Base-by-base conservation (phyloP, 176 grass and related monocot species). In the Alloteropsis semialata region DNA sequence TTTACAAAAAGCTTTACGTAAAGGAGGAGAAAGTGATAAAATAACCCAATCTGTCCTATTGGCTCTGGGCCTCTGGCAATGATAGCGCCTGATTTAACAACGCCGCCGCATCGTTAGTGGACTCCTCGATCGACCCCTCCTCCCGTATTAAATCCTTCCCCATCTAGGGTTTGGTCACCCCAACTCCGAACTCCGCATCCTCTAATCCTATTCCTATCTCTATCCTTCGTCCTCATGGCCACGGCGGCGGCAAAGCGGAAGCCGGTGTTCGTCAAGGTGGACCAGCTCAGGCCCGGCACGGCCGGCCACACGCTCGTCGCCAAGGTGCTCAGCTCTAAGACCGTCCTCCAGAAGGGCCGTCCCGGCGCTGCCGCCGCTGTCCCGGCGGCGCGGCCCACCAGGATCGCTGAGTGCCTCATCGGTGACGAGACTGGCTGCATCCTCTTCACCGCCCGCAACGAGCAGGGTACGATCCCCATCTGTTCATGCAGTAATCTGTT, bases 361-460 rank as follows among this genome's bases (percentile, higher is more conserved):
- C 76, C 72, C 44, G 71, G 33, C 50, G 82, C 85, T 10, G 85
- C 78, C 77, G 55, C 72, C 65, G 55, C 73, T 12, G 74, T 65
- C 43, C 74, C 86, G 1, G 86, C 57, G 33, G 74, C 76, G 6
- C 75, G 87, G 28, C 79, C 86, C 19, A 89, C 88, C 11, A 89
- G 76, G 84, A 91, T 97, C 76, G 83, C 88, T 33, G 91, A 97
- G 86, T 97, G 94, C 91, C 76, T 97, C 41, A 82, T 97, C 73
- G 94, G 94, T 33, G 94, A 97, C 41, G 94, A 97, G 81, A 93
- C 91, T 64, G 94, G 94, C 2, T 87, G 82, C 72, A 85, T 97
- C 83, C 81, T 97, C 69, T 97, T 97, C 91, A 91, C 94, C 21
- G 83, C 94, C 24, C 79, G 91, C 29, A 93, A 97, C 43, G 88